A percentile compares a stretch with the other conserved stretches of the same genome.
Evolutionary conservation across 352 stramenopile species (phyloP).

Genomic region (Halophytophthora batemanensis): DNA sequence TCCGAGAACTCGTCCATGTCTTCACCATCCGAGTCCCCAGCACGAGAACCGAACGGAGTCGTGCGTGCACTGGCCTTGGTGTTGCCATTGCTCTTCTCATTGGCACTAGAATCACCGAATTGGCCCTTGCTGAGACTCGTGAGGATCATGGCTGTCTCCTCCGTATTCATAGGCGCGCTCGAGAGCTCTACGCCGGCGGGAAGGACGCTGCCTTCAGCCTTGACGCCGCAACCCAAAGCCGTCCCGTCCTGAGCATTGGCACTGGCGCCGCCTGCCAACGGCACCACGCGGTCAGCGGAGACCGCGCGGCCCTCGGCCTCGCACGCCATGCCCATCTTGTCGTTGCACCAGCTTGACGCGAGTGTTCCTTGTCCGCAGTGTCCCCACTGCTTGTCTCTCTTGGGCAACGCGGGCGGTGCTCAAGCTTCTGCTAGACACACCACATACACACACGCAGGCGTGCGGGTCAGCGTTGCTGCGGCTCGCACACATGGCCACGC

Average conservation of each 20-base stretch:
- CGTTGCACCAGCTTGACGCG: slow-evolving; percentile 7
- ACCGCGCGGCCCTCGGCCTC: slow-evolving; percentile 43
- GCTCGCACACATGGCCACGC: too few relatives aligned
- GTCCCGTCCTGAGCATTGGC: slow-evolving; percentile 2
- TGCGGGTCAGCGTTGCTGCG: too few relatives aligned
- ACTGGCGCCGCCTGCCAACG: slow-evolving; percentile 15
- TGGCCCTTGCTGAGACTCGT: slow-evolving; percentile 75
- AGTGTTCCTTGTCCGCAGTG: neutral
- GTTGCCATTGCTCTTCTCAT: too few relatives aligned
- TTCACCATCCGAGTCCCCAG: slow-evolving; percentile 40
- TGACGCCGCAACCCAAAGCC: slow-evolving; percentile 1
- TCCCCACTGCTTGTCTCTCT: slow-evolving; percentile 4
- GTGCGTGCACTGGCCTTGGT: neutral
- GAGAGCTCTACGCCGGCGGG: slow-evolving; percentile 1
- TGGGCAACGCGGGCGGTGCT: slow-evolving; percentile 13
- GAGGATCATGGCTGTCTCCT: slow-evolving; percentile 86
- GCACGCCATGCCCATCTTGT: slow-evolving; percentile 65
- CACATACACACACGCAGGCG: too few relatives aligned
- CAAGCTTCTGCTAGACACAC: neutral
- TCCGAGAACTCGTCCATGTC: slow-evolving; percentile 50
- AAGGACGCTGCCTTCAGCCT: slow-evolving; percentile 2
- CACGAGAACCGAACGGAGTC: too few relatives aligned
- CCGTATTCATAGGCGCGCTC: slow-evolving; percentile 50
- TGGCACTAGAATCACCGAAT: too few relatives aligned
- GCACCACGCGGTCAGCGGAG: slow-evolving; percentile 17